Conservation (phyloP, 345 rosid genomes). For the Cochlearia excelsa region DNA sequence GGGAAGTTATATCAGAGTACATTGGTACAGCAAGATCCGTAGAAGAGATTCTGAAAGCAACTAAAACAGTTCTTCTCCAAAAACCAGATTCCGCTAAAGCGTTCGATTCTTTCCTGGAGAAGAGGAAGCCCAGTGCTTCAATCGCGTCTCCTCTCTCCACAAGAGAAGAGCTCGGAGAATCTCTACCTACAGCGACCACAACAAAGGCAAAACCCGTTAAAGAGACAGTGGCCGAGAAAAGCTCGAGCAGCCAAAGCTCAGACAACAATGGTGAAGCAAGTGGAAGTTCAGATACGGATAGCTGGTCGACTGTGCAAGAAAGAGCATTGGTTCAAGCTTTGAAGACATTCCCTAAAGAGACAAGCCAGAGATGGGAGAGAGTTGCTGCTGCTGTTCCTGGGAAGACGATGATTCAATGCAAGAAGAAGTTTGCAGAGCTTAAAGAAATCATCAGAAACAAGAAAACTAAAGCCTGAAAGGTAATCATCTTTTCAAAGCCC, state of each 20-base stretch:
- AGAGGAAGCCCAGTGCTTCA: constrained; percentile 69
- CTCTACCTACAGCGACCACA: constrained; percentile 31
- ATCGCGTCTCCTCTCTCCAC: constrained; percentile 88
- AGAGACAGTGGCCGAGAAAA: constrained; percentile 40
- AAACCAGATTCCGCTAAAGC: constrained; percentile 92
- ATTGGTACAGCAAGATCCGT: constrained; percentile 91
- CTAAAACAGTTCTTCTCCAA: constrained; percentile 91
- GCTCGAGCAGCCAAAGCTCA: constrained; percentile 39
- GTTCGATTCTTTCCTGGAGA: constrained; percentile 94
- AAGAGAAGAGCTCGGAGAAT: constrained; percentile 60
- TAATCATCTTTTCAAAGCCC: constrained; percentile 6
- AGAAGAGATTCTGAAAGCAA: constrained; percentile 92
- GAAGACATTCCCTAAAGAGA: constrained; percentile 93
- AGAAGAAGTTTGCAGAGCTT: constrained; percentile 76
- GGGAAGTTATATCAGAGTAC: constrained; percentile 97
- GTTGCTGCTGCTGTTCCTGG: constrained; percentile 98
- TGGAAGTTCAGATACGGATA: constrained; percentile 67
- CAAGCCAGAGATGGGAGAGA: constrained; percentile 92
- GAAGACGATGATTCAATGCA: constrained; percentile 85
- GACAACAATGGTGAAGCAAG: constrained; percentile 43
- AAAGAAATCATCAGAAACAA: constrained; percentile 85
- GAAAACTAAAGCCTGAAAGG: constrained; percentile 40
- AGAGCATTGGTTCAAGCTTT: constrained; percentile 90
- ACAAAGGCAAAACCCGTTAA: constrained; percentile 16
- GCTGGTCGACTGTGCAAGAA: constrained; percentile 94